These are phyloP conservation scores for Akanthomyces uredinophilus DNA, from an alignment of 2,329 filamentous ascomycete genomes.

Conservation along the genomic window DNA sequence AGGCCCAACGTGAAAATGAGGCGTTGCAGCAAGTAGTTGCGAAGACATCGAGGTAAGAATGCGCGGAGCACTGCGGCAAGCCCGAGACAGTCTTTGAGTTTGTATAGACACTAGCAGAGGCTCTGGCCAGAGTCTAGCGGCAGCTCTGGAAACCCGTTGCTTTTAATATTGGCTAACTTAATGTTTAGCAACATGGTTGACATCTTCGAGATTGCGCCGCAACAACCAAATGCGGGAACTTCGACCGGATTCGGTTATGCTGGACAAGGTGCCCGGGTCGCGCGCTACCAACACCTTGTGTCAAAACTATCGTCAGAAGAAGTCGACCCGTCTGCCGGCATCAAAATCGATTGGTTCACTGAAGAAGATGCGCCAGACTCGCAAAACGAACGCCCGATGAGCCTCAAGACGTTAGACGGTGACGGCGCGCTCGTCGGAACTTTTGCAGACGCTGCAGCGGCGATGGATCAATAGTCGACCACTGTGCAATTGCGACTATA, in stretches of 20 bases:
- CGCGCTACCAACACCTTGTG: conserved; percentile 57
- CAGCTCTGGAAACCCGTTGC: background rate
- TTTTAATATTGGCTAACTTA: conserved; percentile 4
- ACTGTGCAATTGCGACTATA: background rate
- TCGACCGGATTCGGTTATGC: conserved; percentile 41
- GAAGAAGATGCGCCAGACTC: conserved; percentile 46
- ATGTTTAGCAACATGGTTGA: conserved; percentile 59
- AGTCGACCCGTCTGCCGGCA: conserved; percentile 33
- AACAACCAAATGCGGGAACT: conserved; percentile 35
- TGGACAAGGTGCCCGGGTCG: conserved; percentile 50
- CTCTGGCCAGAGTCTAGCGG: background rate
- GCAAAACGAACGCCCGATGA: conserved; percentile 33
- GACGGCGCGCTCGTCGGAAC: conserved; percentile 50
- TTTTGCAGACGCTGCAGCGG: conserved; percentile 54
- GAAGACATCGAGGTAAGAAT: conserved; percentile 56
- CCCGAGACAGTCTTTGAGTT: background rate
- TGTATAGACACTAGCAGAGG: background rate
- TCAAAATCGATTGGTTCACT: conserved; percentile 51
- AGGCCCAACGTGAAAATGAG: conserved; percentile 59
- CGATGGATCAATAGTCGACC: conserved; percentile 34
- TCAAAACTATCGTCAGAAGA: conserved; percentile 51
- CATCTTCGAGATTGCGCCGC: conserved; percentile 59
- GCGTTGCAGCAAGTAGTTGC: conserved; percentile 59
- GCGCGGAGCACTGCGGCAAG: too few species aligned
- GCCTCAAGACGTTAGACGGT: conserved; percentile 30